Evolutionary conservation across 495 filamentous ascomycete genomes (phyloP).

Genomic region (Tuber calosporum): DNA sequence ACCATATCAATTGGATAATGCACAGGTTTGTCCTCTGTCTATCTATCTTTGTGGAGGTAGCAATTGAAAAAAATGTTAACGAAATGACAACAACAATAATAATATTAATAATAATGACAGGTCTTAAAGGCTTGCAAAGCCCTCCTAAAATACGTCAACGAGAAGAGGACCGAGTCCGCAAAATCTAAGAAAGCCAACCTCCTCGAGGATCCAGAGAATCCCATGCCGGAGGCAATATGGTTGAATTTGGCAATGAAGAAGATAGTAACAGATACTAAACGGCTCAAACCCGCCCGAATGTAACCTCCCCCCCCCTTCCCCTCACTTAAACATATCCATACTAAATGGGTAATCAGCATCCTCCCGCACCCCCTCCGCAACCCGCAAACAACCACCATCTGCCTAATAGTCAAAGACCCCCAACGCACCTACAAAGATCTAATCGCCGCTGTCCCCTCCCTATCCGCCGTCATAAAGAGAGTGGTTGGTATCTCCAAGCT

Average conservation of each 20-base stretch:
- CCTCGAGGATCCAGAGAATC: slow-evolving; percentile 57
- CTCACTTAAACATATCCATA: neutral
- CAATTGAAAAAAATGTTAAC: slow-evolving; percentile 12
- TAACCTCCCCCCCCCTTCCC: slow-evolving; percentile 34
- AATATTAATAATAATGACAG: slow-evolving; percentile 47
- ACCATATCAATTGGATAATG: slow-evolving; percentile 60
- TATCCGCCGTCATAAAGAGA: slow-evolving; percentile 64
- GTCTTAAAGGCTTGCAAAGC: slow-evolving; percentile 72
- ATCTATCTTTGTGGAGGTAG: slow-evolving; percentile 7
- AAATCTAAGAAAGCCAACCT: slow-evolving; percentile 63
- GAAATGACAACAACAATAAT: slow-evolving; percentile 11
- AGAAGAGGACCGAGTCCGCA: slow-evolving; percentile 51
- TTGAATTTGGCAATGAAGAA: slow-evolving; percentile 84
- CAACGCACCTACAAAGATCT: slow-evolving; percentile 87
- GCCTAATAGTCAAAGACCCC: slow-evolving; percentile 77
- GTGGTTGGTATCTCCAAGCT: slow-evolving; percentile 79
- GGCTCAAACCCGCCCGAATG: slow-evolving; percentile 70
- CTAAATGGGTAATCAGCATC: slow-evolving; percentile 37
- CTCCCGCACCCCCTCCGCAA: slow-evolving; percentile 65
- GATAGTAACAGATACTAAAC: slow-evolving; percentile 66
- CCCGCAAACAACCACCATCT: slow-evolving; percentile 59
- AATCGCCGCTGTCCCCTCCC: slow-evolving; percentile 66
- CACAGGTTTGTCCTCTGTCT: slow-evolving; percentile 48
- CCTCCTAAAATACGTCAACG: slow-evolving; percentile 67
- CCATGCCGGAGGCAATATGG: slow-evolving; percentile 59